Evolutionary conservation across 1,139 yeast species (phyloP).

Genomic region (Saccharomyces uvarum): DNA sequence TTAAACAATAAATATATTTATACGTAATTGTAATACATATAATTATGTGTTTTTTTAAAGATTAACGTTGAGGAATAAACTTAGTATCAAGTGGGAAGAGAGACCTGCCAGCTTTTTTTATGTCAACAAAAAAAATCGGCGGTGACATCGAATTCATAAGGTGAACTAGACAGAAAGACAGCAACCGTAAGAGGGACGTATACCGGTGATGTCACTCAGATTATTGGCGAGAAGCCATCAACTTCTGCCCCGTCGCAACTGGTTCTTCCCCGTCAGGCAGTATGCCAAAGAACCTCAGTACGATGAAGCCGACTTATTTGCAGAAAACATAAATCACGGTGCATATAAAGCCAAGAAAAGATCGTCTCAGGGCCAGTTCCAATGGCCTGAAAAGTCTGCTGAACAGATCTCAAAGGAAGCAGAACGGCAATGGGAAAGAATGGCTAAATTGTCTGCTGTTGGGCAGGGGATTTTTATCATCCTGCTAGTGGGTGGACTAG

Average conservation of each 20-base stretch:
- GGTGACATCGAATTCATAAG: not conserved
- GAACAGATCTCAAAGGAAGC: conserved; percentile 12
- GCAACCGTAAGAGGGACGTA: not conserved
- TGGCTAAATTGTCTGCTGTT: conserved; percentile 20
- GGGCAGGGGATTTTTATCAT: conserved; percentile 22
- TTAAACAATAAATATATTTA: not conserved
- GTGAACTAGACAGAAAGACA: not conserved
- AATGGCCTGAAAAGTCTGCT: not conserved
- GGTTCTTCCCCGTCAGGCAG: not conserved
- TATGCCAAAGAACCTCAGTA: conserved; percentile 20
- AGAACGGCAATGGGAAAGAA: conserved; percentile 3
- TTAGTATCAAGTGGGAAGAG: not conserved
- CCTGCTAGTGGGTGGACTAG: conserved; percentile 16
- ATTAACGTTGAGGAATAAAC: conserved; percentile 1
- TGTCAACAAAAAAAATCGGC: not conserved
- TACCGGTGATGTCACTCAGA: not conserved
- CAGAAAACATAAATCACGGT: conserved; percentile 17
- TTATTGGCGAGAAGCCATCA: not conserved
- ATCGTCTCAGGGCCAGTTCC: not conserved
- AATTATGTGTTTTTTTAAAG: not conserved
- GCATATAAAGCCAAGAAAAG: conserved; percentile 22
- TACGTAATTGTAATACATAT: not conserved
- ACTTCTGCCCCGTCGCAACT: not conserved
- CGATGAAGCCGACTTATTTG: conserved; percentile 30
- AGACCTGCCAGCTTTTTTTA: not conserved